Evolutionary conservation across 805 yeast genomes (phyloP), one percentile per base, ranked within the genome.

Genomic region (Nematodospora valgi): DNA sequence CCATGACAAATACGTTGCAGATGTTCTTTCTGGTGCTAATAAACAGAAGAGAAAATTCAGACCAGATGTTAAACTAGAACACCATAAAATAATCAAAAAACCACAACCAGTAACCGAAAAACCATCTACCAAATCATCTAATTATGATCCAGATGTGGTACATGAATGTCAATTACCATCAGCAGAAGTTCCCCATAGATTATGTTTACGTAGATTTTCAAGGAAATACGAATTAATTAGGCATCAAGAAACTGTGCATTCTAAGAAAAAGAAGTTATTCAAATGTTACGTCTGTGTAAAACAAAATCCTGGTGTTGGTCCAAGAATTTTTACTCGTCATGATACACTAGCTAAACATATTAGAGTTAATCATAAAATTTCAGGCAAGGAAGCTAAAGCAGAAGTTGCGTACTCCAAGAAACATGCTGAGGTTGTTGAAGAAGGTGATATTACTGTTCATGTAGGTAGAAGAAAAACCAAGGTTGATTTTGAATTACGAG

Each of bases 171-270:
- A 64, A 40, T 51, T 68, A 23, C 66, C 72, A 3, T 62, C 69
- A 2, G 62, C 71, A 4, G 73, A 66, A 34, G 71, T 64, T 30
- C 65, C 70, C 3, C 52, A 56, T 23, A 58, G 58, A 41, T 41
- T 62, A 33, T 68, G 73, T 39, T 51, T 64, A 41, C 61, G 73
- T 30, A 49, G 72, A 19, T 68, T 68, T 42, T 63, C 71, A 15
- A 51, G 73, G 34, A 95, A 96, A 13, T 91, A 91, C 56, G 98
- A 91, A 64, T 70, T 91, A 52, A 83, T 89, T 17, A 77, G 98
- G 49, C 98, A 91, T 59, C 96, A 91, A 59, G 95, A 91, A 52
- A 93, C 98, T 0, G 89, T 91, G 36, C 98, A 91, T 58, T 93
- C 97, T 1, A 72, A 84, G 31, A 83, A 82, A 56, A 83, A 91